Percentiles rank a stretch among this genome's conserved stretches.
Conservation (phyloP, 1,139 yeast species). For the Meyerozyma carpophila region DNA sequence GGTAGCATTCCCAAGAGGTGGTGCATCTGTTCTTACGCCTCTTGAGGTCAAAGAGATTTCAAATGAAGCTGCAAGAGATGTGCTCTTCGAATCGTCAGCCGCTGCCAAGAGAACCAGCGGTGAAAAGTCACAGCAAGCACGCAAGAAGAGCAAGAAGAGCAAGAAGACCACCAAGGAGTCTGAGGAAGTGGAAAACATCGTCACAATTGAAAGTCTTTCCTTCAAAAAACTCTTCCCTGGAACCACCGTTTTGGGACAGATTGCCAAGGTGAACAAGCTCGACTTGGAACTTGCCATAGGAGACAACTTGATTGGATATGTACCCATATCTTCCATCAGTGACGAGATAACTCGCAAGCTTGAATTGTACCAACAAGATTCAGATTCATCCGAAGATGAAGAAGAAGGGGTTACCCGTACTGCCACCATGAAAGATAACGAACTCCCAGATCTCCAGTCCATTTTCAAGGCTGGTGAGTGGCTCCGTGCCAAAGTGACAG, state of each 20-base stretch:
- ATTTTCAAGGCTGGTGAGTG: conserved; percentile 75
- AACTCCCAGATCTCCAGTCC: conserved; percentile 50
- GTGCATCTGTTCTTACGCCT: conserved; percentile 78
- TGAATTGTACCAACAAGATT: conserved; percentile 41
- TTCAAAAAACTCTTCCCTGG: conserved; percentile 66
- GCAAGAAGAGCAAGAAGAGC: conserved; percentile 14
- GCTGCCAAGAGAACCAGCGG: conserved; percentile 25
- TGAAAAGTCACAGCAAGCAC: conserved; percentile 18
- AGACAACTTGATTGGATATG: conserved; percentile 77
- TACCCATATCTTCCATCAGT: conserved; percentile 73
- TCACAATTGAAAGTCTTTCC: conserved; percentile 54
- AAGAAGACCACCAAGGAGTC: conserved; percentile 30
- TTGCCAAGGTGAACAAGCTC: conserved; percentile 51
- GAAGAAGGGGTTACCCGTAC: conserved; percentile 28
- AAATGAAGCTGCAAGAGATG: conserved; percentile 88
- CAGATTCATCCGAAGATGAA: conserved; percentile 40
- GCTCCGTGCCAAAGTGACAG: conserved; percentile 71
- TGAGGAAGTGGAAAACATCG: conserved; percentile 26
- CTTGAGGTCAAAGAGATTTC: conserved; percentile 89
- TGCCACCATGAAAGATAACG: conserved; percentile 23
- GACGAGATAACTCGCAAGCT: conserved; percentile 53
- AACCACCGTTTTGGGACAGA: conserved; percentile 70
- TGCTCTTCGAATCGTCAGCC: conserved; percentile 53
- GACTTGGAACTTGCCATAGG: conserved; percentile 72
- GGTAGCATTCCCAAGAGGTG: conserved; percentile 93